Base-by-base conservation (phyloP, 805 yeast species). In the Candida hispaniensis region DNA sequence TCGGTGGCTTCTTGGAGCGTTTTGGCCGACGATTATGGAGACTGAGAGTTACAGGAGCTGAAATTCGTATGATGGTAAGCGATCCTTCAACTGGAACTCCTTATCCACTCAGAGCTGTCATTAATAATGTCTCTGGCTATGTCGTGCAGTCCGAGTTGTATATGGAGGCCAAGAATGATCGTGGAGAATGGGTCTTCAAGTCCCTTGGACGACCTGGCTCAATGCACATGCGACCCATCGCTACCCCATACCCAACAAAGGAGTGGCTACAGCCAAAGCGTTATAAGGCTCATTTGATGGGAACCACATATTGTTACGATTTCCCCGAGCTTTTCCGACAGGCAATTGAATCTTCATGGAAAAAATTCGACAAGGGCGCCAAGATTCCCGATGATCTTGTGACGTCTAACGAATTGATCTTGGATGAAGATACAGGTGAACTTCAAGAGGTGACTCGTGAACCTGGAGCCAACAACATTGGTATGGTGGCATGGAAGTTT, bases 241-340 rank as follows among this genome's bases (percentile, higher is more conserved):
- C 86, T 30, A 82, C 96, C 34, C 95, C 96, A 33, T 93, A 91
- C 56, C 93, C 97, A 41, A 94, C 93, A 18, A 91, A 91, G 67
- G 98, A 91, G 63, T 86, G 93, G 65, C 70, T 91, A 52, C 98
- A 91, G 66, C 96, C 97, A 50, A 91, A 91, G 63, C 83, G 99
- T 64, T 93, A 93, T 68, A 81, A 79, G 66, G 99, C 99, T 33
- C 97, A 91, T 61, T 69, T 82, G 51, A 79, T 91, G 86, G 98
- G 98, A 45, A 91, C 99, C 12, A 86, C 98, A 7, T 91, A 83
- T 55, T 95, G 83, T 33, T 91, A 93, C 54, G 99, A 91, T 61
- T 93, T 91, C 91, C 98, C 99, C 35, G 98, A 91, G 58, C 65
- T 91, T 52, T 91, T 93, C 79, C 81, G 86, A 52, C 96, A 91